phyloP scores from a whole-genome alignment of 768 basidiomycete species.

The Lanmaoa pseudosensibilis region DNA sequence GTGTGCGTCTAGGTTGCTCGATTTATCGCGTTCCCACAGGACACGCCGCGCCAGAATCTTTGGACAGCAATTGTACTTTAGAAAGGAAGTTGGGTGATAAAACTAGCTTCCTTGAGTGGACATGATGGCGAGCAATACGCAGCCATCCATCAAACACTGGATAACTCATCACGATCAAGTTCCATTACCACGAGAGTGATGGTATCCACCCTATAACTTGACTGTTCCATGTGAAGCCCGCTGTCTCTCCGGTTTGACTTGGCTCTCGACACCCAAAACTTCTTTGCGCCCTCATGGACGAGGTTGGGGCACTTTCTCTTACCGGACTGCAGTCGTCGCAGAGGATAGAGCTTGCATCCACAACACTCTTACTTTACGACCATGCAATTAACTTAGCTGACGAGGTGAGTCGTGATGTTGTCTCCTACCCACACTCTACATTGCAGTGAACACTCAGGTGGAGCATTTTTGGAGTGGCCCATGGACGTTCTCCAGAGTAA shows the following conservation, averaged over 20 bases:
- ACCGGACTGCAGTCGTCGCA: background rate
- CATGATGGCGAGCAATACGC: background rate
- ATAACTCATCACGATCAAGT: background rate
- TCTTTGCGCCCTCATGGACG: background rate
- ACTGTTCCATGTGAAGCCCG: background rate
- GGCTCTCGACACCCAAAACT: background rate
- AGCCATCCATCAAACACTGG: background rate
- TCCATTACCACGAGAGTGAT: background rate
- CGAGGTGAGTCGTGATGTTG: conserved; percentile 2
- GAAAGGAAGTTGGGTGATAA: background rate
- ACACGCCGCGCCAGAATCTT: no score
- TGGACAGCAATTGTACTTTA: background rate
- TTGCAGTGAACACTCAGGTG: background rate
- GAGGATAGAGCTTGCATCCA: background rate
- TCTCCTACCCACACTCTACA: background rate
- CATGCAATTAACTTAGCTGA: conserved; percentile 6
- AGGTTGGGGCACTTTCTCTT: background rate
- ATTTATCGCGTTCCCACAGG: background rate
- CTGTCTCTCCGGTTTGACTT: background rate
- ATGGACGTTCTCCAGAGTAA: conserved; percentile 9
- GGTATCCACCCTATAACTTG: background rate
- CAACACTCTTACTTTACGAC: conserved; percentile 15
- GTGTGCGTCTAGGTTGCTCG: background rate
- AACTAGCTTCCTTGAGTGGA: background rate
- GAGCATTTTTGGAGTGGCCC: conserved; percentile 14